These are phyloP conservation scores for Suillus spraguei DNA, from an alignment of 768 basidiomycete genomes.

Conservation along the genomic window DNA sequence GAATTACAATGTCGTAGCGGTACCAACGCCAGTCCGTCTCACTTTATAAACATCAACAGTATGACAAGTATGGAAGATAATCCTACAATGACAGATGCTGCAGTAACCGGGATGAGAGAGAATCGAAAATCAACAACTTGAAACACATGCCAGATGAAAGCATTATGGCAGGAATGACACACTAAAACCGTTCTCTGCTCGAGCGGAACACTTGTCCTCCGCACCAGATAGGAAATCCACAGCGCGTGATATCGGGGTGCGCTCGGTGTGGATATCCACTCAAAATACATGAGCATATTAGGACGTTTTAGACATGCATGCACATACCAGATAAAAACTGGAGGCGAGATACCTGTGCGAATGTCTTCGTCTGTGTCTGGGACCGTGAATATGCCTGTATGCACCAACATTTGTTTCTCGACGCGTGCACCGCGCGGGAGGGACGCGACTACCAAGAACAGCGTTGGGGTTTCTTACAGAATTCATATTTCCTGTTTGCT, in stretches of 20 bases:
- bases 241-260: conserved; percentile 28
- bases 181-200: no score
- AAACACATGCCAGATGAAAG: no score
- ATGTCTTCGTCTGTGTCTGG: conserved; percentile 49
- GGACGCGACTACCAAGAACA: conserved; percentile 64
- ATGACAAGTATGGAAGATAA: no score
- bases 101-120: no score
- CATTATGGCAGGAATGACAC: no score
- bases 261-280: background rate
- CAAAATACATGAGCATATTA: background rate
- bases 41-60: no score
- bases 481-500: background rate
- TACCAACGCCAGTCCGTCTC: no score
- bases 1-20: no score
- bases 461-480: conserved; percentile 40
- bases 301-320: background rate
- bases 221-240: conserved; percentile 48
- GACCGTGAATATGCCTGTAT: conserved; percentile 61
- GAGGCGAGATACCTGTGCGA: conserved; percentile 35
- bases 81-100: no score
- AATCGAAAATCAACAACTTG: no score
- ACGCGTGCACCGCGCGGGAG: conserved; percentile 73
- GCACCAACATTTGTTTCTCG: conserved; percentile 76
- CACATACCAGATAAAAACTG: conserved; percentile 42
- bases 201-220: background rate